phyloP scores from a whole-genome alignment of 805 yeast species.

The Kazachstania psychrophila region DNA sequence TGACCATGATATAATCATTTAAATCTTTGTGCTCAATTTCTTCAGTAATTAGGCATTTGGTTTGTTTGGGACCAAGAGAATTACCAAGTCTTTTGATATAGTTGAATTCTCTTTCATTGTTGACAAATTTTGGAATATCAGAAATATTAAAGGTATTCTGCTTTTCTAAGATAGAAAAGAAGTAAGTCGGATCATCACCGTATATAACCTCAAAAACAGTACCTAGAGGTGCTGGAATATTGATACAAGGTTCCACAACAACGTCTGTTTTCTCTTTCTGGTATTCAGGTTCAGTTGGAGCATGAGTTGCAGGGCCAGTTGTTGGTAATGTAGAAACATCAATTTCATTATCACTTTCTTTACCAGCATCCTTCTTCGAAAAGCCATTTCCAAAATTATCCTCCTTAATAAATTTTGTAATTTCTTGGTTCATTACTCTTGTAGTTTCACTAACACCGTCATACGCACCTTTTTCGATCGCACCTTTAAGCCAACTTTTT shows the following conservation, averaged over 20 bases:
- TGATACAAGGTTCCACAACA: slow-evolving; percentile 41
- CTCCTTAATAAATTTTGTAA: slow-evolving; percentile 30
- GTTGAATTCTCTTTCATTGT: slow-evolving; percentile 39
- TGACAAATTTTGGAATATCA: slow-evolving; percentile 37
- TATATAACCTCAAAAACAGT: slow-evolving; percentile 50
- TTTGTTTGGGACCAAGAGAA: slow-evolving; percentile 66
- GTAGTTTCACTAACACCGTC: slow-evolving; percentile 63
- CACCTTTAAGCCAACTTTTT: slow-evolving; percentile 68
- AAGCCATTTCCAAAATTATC: slow-evolving; percentile 1
- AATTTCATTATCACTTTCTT: slow-evolving; percentile 10
- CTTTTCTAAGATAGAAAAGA: slow-evolving; percentile 38
- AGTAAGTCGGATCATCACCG: slow-evolving; percentile 48
- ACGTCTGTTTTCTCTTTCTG: slow-evolving; percentile 42
- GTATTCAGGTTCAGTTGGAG: slow-evolving; percentile 39
- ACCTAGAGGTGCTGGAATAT: slow-evolving; percentile 57
- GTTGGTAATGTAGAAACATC: slow-evolving; percentile 24
- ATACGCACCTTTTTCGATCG: slow-evolving; percentile 66
- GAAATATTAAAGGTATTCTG: slow-evolving; percentile 57
- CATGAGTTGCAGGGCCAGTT: slow-evolving; percentile 34
- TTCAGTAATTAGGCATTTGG: slow-evolving; percentile 53
- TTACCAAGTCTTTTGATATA: slow-evolving; percentile 53
- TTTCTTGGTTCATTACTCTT: slow-evolving; percentile 37
- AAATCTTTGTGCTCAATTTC: slow-evolving; percentile 42
- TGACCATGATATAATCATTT: slow-evolving; percentile 35
- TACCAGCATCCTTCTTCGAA: slow-evolving; percentile 5